These are phyloP conservation scores for Penicillium freii DNA, from an alignment of 2,329 filamentous ascomycete species.

Conservation along the genomic window DNA sequence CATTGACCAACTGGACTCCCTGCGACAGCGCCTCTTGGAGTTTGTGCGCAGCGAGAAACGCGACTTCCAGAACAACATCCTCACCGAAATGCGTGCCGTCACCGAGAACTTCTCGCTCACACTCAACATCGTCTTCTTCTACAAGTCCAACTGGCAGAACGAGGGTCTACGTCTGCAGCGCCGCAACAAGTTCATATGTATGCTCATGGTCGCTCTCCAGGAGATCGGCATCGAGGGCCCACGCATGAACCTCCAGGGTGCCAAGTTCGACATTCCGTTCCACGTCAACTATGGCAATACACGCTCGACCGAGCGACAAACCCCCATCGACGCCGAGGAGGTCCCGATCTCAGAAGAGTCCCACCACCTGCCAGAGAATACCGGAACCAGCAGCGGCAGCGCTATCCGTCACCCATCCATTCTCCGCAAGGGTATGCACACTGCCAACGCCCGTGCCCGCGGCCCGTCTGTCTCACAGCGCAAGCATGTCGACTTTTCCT, in stretches of 20 bases:
- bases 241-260: constrained; percentile 68
- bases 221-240: constrained; percentile 84
- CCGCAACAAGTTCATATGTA: constrained; percentile 91
- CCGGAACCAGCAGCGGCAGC: constrained; percentile 30
- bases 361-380: constrained; percentile 30
- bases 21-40: constrained; percentile 75
- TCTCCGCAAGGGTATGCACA: constrained; percentile 51
- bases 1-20: constrained; percentile 74
- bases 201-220: constrained; percentile 82
- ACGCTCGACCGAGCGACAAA: constrained; percentile 43
- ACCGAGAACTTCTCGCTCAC: constrained; percentile 81
- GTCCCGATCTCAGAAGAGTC: constrained; percentile 25
- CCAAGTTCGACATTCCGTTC: constrained; percentile 64
- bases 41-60: constrained; percentile 84
- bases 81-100: constrained; percentile 78
- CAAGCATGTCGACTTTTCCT: constrained; percentile 68
- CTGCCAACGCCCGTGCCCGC: constrained; percentile 48
- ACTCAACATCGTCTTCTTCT: constrained; percentile 93
- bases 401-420: constrained; percentile 50
- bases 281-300: constrained; percentile 57
- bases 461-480: constrained; percentile 59
- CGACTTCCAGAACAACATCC: constrained; percentile 80
- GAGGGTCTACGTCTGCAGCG: constrained; percentile 84
- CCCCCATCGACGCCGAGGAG: constrained; percentile 40
- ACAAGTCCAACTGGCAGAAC: constrained; percentile 96